Evolutionary conservation across 345 rosid species (phyloP), one percentile per base, ranked within the genome.

Genomic region (Dimocarpus longan): DNA sequence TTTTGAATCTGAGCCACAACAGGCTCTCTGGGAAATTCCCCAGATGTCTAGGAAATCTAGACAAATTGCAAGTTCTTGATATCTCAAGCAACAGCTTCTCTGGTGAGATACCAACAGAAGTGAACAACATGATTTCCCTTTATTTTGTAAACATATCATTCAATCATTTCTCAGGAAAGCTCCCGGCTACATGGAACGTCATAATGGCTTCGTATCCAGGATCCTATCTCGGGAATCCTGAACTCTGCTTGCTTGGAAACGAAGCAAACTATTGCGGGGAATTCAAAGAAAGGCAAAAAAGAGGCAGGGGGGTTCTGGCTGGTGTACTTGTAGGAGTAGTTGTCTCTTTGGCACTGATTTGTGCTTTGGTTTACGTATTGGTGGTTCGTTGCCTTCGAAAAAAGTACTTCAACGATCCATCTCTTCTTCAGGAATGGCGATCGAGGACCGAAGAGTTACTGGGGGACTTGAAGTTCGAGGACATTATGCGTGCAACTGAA

Each of bases 1-100:
- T 67, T 73, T 83, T 86, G 21, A 82, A 86, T 82, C 24, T 86
- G 44, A 87, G 87, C 84, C 43, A 76, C 42, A 86, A 86, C 39
- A 82, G 65, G 66, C 71, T 84, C 64, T 84, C 86, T 6, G 86
- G 89, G 11, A 54, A 76, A 46, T 68, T 86, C 78, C 89, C 87
- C 15, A 66, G 60, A 57, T 86, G 89, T 71, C 84, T 86, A 13
- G 81, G 82, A 24, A 80, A 70, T 65, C 76, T 84, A 56, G 81
- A 80, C 78, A 74, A 80, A 76, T 67, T 84, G 26, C 84, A 84
- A 63, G 67, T 80, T 76, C 83, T 87, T 70, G 87, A 87, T 76
- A 76, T 84, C 76, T 87, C 87, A n/a, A 76, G 85, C 75, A 82
- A 86, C 82, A 65, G 50, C 66, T 80, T 86, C 59, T 50, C 78